Evolutionary conservation across 1,284 basidiomycete genomes (phyloP).

Genomic region (Sanghuangporus baumii): DNA sequence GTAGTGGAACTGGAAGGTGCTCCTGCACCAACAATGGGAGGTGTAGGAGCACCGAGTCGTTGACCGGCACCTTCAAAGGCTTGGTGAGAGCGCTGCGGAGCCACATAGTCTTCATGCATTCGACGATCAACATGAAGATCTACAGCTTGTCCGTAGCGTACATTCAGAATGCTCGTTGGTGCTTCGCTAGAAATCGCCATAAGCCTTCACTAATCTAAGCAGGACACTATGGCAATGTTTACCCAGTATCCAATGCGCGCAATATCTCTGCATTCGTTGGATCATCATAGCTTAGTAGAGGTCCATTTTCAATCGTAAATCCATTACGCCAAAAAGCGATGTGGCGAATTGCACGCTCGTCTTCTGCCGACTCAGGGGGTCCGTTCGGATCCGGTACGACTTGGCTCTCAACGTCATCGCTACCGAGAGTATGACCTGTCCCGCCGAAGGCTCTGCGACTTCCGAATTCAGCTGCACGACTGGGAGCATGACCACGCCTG

Average conservation of each 20-base stretch:
- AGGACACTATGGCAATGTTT: slow-evolving; percentile 25
- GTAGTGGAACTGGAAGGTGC: slow-evolving; percentile 35
- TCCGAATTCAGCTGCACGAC: not conserved
- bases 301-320: slow-evolving; percentile 90
- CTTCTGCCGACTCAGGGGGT: slow-evolving; percentile 32
- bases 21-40: slow-evolving; percentile 36
- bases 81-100: slow-evolving; percentile 36
- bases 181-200: slow-evolving; percentile 48
- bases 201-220: not conserved
- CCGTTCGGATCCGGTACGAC: slow-evolving; percentile 67
- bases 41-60: slow-evolving; percentile 71
- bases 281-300: slow-evolving; percentile 81
- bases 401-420: slow-evolving; percentile 72
- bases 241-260: slow-evolving; percentile 79
- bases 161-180: slow-evolving; percentile 74
- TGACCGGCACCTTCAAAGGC: slow-evolving; percentile 78
- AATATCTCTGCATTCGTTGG: slow-evolving; percentile 73
- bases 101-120: slow-evolving; percentile 68
- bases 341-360: slow-evolving; percentile 63
- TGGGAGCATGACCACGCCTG: not conserved
- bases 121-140: slow-evolving; percentile 81
- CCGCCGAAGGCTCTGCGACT: slow-evolving; percentile 47
- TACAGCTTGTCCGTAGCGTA: slow-evolving; percentile 77
- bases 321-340: slow-evolving; percentile 95
- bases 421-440: slow-evolving; percentile 80